Evolutionary conservation across 1,139 yeast species (phyloP).

Genomic region (Candida gigantensis): DNA sequence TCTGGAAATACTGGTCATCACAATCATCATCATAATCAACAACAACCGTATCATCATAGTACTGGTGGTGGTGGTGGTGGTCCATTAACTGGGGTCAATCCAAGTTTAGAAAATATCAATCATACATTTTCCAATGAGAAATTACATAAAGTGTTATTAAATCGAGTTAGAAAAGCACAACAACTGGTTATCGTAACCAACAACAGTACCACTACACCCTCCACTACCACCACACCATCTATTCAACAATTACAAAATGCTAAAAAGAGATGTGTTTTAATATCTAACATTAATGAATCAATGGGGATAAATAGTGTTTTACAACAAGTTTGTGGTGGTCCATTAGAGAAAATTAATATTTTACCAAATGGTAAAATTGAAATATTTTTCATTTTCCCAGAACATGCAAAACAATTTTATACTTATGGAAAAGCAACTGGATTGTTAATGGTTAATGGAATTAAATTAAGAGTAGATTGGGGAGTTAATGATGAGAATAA

Average conservation of each 20-base stretch:
- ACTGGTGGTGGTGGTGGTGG: slow-evolving; percentile 1
- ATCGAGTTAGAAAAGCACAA: slow-evolving; percentile 7
- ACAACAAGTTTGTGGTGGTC: slow-evolving; percentile 72
- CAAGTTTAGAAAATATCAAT: slow-evolving; percentile 19
- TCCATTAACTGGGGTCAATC: slow-evolving; percentile 15
- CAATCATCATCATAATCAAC: no score
- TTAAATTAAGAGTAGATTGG: slow-evolving; percentile 45
- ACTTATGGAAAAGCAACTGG: slow-evolving; percentile 54
- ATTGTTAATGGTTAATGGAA: slow-evolving; percentile 63
- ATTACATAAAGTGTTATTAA: slow-evolving; percentile 9
- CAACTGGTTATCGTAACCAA: background rate
- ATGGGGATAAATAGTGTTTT: slow-evolving; percentile 52
- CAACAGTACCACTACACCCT: slow-evolving; percentile 1
- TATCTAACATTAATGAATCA: slow-evolving; percentile 19
- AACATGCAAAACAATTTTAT: slow-evolving; percentile 59
- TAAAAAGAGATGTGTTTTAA: slow-evolving; percentile 17
- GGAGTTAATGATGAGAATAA: slow-evolving; percentile 32
- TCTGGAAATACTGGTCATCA: no score
- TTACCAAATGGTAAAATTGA: slow-evolving; percentile 34
- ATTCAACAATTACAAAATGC: slow-evolving; percentile 1
- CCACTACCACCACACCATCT: slow-evolving; percentile 2
- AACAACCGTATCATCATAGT: background rate
- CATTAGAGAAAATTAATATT: slow-evolving; percentile 54
- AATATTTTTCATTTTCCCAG: slow-evolving; percentile 53
- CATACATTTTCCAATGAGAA: slow-evolving; percentile 9